Percentiles rank a stretch among this genome's conserved stretches.
Conservation (phyloP, 371 early-diverging fungal species). For the Apophysomyces elegans region DNA sequence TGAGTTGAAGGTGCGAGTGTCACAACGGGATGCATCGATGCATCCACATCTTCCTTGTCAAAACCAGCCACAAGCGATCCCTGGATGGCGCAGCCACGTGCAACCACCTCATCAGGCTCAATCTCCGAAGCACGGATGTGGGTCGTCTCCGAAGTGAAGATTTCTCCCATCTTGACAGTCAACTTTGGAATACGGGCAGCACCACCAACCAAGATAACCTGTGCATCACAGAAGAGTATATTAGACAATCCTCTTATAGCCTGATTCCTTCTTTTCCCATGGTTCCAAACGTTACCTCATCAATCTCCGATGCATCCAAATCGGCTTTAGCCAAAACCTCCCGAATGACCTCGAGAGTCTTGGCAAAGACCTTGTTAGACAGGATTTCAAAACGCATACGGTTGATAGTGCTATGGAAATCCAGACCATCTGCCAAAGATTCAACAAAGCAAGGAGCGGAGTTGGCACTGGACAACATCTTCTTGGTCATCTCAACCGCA, state of each 20-base stretch:
- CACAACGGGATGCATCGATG: conserved; percentile 62
- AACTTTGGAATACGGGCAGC: conserved; percentile 98
- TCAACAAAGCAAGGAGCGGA: conserved; percentile 94
- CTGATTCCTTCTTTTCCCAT: background rate
- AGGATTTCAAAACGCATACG: conserved; percentile 94
- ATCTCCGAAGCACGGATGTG: conserved; percentile 68
- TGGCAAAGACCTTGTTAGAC: conserved; percentile 77
- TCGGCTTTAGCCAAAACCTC: conserved; percentile 75
- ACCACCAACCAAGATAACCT: conserved; percentile 98
- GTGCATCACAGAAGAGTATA: background rate
- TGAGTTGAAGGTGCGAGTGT: conserved; percentile 71
- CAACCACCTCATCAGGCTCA: conserved; percentile 96
- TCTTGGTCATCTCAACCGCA: conserved; percentile 93
- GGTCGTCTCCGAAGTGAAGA: conserved; percentile 87
- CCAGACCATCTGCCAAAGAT: conserved; percentile 90
- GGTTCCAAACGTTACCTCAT: conserved; percentile 60
- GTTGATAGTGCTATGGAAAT: conserved; percentile 87
- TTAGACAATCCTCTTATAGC: background rate
- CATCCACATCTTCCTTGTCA: conserved; percentile 59
- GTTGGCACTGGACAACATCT: conserved; percentile 84
- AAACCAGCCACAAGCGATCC: conserved; percentile 71
- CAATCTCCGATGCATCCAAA: conserved; percentile 70
- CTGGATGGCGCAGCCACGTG: conserved; percentile 98
- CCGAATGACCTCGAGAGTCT: conserved; percentile 76
- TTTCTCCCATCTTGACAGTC: conserved; percentile 76